phyloP scores from a whole-genome alignment of 257 asterid genomes.

The Gentiana dahurica region DNA sequence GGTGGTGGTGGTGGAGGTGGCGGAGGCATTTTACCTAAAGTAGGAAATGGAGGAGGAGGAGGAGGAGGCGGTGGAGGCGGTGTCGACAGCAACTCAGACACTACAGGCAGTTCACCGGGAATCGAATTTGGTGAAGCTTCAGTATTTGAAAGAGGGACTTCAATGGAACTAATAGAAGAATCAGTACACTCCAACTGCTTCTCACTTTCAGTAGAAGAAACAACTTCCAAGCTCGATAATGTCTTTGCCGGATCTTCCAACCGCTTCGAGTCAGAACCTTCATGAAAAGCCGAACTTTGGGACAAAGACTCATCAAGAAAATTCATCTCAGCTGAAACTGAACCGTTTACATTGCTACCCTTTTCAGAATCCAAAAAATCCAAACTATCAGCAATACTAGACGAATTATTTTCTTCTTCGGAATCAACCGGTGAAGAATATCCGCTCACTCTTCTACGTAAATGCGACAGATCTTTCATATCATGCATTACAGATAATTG shows the following conservation, averaged over 20 bases:
- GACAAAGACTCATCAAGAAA: constrained; percentile 56
- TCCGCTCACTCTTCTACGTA: constrained; percentile 62
- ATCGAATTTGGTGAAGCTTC: constrained; percentile 17
- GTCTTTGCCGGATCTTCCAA: constrained; percentile 34
- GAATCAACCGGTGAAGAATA: constrained; percentile 86
- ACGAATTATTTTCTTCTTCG: constrained; percentile 87
- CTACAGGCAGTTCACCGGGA: constrained; percentile 9
- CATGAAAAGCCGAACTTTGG: constrained; percentile 50
- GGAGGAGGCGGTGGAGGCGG: constrained; percentile 13
- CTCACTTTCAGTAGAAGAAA: constrained; percentile 22
- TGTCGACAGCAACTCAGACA: constrained; percentile 10
- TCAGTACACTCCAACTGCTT: constrained; percentile 27
- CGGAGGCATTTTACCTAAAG: background rate
- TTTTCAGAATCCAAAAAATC: constrained; percentile 83
- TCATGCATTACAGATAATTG: constrained; percentile 76
- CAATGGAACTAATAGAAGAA: constrained; percentile 21
- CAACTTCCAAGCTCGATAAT: constrained; percentile 13
- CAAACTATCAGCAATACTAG: constrained; percentile 84
- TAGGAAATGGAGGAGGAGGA: constrained; percentile 4
- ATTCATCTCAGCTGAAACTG: constrained; percentile 42
- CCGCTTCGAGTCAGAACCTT: constrained; percentile 36
- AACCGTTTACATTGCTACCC: constrained; percentile 18
- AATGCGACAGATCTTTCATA: constrained; percentile 62
- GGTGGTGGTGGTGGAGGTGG: background rate
- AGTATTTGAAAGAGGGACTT: constrained; percentile 17